Conservation (phyloP, 768 basidiomycete species). For the Vararia minispora region DNA sequence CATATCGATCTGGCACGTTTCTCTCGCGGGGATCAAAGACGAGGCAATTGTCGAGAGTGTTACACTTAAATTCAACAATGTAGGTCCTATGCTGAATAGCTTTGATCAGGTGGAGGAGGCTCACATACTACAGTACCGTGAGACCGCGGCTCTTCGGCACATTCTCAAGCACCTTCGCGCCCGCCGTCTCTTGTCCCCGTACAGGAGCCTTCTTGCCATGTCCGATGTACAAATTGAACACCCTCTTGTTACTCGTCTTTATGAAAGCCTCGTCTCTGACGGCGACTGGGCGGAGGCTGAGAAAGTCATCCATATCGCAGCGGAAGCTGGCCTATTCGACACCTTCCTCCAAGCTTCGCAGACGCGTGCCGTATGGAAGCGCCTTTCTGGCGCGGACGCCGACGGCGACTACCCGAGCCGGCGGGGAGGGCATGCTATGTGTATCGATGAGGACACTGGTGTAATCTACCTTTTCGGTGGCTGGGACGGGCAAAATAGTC, state of each 20-base stretch:
- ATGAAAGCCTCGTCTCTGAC: slow-evolving; percentile 51
- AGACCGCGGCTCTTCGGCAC: slow-evolving; percentile 52
- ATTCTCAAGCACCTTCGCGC: slow-evolving; percentile 71
- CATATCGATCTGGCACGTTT: slow-evolving; percentile 69
- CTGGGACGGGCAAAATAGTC: slow-evolving; percentile 59
- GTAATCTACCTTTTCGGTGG: slow-evolving; percentile 72
- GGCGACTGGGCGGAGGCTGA: slow-evolving; percentile 57
- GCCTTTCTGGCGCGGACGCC: slow-evolving; percentile 45
- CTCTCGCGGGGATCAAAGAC: slow-evolving; percentile 49
- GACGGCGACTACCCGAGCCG: slow-evolving; percentile 55
- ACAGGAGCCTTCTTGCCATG: slow-evolving; percentile 43
- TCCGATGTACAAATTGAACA: slow-evolving; percentile 54
- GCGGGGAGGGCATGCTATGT: slow-evolving; percentile 77
- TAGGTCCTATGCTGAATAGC: too few relatives aligned
- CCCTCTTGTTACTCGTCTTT: slow-evolving; percentile 54
- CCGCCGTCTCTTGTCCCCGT: slow-evolving; percentile 58
- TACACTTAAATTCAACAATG: slow-evolving; percentile 48
- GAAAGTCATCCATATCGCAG: slow-evolving; percentile 35
- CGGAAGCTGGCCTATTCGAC: slow-evolving; percentile 49
- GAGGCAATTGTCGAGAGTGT: slow-evolving; percentile 45
- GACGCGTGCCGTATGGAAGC: slow-evolving; percentile 51
- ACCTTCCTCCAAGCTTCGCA: slow-evolving; percentile 45
- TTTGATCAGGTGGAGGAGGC: too few relatives aligned
- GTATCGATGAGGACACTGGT: slow-evolving; percentile 52
- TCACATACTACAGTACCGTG: slow-evolving; percentile 43